phyloP scores from a whole-genome alignment of 768 basidiomycete species.

The Amanita subjunquillea region DNA sequence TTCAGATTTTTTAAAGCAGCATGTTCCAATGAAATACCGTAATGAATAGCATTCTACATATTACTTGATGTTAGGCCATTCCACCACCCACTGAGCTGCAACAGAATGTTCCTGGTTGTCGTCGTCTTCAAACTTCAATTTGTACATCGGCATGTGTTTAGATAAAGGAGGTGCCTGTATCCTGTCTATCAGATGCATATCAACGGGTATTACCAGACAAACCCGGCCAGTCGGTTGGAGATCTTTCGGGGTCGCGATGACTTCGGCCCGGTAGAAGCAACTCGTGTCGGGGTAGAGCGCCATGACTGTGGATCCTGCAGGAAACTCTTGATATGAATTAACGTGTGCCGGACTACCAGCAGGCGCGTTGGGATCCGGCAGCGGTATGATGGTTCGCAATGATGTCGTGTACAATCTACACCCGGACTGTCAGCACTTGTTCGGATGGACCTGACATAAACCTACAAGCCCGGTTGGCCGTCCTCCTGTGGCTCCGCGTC shows the following conservation, averaged over 20 bases:
- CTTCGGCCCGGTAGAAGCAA: conserved; percentile 84
- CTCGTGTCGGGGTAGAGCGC: conserved; percentile 89
- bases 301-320: conserved; percentile 64
- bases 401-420: conserved; percentile 59
- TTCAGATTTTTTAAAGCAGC: not conserved
- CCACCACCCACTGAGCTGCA: conserved; percentile 72
- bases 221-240: conserved; percentile 24
- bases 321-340: conserved; percentile 63
- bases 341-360: conserved; percentile 52
- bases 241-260: conserved; percentile 54
- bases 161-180: conserved; percentile 24
- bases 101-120: conserved; percentile 76
- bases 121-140: conserved; percentile 83
- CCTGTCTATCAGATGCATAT: not conserved
- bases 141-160: conserved; percentile 52
- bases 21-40: not conserved
- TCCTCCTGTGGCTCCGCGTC: conserved; percentile 80
- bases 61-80: conserved; percentile 43
- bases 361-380: conserved; percentile 62
- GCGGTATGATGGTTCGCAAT: conserved; percentile 62
- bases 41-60: not conserved
- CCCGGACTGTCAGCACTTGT: conserved; percentile 4
- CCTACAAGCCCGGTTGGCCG: conserved; percentile 56
- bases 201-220: not conserved
- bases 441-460: not conserved